These are phyloP conservation scores for Phellopilus nigrolimitatus DNA, from an alignment of 1,284 basidiomycete species.

Conservation along the genomic window DNA sequence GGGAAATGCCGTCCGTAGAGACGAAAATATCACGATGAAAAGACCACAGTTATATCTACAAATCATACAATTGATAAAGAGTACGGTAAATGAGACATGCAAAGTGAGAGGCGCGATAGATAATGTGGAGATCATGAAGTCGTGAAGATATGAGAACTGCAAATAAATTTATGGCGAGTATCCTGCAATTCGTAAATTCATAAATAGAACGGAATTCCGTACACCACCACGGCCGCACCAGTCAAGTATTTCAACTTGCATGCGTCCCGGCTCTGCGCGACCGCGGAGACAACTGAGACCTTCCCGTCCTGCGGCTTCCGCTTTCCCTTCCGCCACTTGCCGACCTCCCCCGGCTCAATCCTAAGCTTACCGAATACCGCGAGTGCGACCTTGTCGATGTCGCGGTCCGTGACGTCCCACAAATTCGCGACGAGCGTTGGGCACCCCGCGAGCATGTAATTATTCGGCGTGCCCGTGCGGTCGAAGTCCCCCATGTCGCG, in stretches of 20 bases:
- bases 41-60: neutral
- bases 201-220: conserved; percentile 88
- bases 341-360: conserved; percentile 42
- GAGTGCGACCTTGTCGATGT: conserved; percentile 91
- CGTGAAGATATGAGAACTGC: neutral
- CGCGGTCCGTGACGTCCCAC: conserved; percentile 98
- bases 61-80: too few species aligned
- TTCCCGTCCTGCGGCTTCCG: conserved; percentile 22
- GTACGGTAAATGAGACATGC: neutral
- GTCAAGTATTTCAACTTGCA: conserved; percentile 93
- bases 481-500: conserved; percentile 93
- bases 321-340: conserved; percentile 25
- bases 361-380: conserved; percentile 75
- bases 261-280: conserved; percentile 70
- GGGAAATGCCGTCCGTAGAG: too few species aligned
- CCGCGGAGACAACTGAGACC: conserved; percentile 69
- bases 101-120: neutral
- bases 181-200: conserved; percentile 26
- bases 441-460: conserved; percentile 95
- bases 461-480: conserved; percentile 83
- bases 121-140: too few species aligned
- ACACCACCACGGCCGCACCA: conserved; percentile 93
- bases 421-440: conserved; percentile 91
- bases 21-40: neutral
- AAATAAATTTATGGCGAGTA: neutral